These are phyloP conservation scores for Hansenula lynferdii DNA, from an alignment of 1,139 yeast genomes.

Conservation along the genomic window DNA sequence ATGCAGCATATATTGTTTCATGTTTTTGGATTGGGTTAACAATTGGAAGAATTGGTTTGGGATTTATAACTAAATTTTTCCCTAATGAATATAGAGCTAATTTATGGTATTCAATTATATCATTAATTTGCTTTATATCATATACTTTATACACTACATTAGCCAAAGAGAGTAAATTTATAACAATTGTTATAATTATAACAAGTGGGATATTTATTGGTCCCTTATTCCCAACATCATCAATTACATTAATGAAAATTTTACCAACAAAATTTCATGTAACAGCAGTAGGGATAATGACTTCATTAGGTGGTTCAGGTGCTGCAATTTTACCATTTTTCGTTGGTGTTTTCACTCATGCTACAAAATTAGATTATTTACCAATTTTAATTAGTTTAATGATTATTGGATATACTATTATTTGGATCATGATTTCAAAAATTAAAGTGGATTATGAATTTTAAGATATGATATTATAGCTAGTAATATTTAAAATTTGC, in stretches of 20 bases:
- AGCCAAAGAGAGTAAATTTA: too few species aligned
- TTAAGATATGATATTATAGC: too few species aligned
- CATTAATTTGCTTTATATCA: slow-evolving; percentile 17
- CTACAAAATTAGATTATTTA: slow-evolving; percentile 23
- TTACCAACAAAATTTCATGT: slow-evolving; percentile 61
- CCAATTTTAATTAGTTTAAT: slow-evolving; percentile 25
- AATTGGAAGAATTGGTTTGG: slow-evolving; percentile 52
- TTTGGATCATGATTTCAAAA: slow-evolving; percentile 29
- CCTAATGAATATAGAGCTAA: slow-evolving; percentile 48
- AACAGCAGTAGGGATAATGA: slow-evolving; percentile 67
- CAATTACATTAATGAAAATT: slow-evolving; percentile 57
- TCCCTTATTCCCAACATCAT: slow-evolving; percentile 76
- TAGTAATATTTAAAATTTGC: too few species aligned
- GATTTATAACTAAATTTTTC: slow-evolving; percentile 52
- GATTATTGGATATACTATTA: slow-evolving; percentile 23
- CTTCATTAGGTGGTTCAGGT: slow-evolving; percentile 80
- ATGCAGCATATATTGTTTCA: slow-evolving; percentile 57
- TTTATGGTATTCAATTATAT: slow-evolving; percentile 29
- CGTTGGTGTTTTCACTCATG: slow-evolving; percentile 42
- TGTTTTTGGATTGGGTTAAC: slow-evolving; percentile 66
- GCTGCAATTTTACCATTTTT: slow-evolving; percentile 68
- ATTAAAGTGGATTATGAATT: slow-evolving; percentile 15
- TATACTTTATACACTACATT: slow-evolving; percentile 15
- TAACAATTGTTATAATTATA: slow-evolving; percentile 32
- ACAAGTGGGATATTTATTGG: slow-evolving; percentile 67